Evolutionary conservation across 139 green algal species (phyloP), one percentile per base, ranked within the genome.

Genomic region (Chlamydomonas asymmetrica): DNA sequence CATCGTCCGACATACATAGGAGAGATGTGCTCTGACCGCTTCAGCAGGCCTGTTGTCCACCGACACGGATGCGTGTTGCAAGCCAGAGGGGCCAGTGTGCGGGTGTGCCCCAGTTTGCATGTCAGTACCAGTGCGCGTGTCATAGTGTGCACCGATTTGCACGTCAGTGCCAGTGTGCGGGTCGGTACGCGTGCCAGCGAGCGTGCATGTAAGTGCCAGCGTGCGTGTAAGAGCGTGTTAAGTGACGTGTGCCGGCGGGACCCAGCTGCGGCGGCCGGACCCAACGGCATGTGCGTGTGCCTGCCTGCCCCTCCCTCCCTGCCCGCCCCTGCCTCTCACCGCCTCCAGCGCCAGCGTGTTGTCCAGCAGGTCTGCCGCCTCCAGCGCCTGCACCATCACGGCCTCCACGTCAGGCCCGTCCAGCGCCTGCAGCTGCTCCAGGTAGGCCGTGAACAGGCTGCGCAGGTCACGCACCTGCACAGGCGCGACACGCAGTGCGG

Each of bases 371-470:
- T 87, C 81, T 31, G 57, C 56, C 25, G 81, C 81, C 67, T 83
- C 76, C 48, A 87, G 81, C 16, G 81, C 81, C 23, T 74, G 68
- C 57, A 85, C 72, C 43, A 83, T 71, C 27, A 80, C 48, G 39
- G 59, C 52, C 62, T 87, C 81, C 76, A 83, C 79, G 20, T 81
- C 76, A 29, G 81, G 48, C 22, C 74, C 81, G 1, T 49, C 64
- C 73, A 80, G 69, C 25, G 43, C 5, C 64, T 78, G 61, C 56
- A 87, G 31, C 73, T 87, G 81, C 76, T 87, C 81, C 54, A 87
- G 76, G 73, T 87, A 87, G 20, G 81, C 81, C 56, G 67, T 75
- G 69, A 87, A 87, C 66, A 87, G 62, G 23, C 41, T 40, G 22
- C 81, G 76, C 76, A 87, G 73, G 73, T 87, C 81, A 0, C 38